Percentiles rank a stretch among this genome's conserved stretches.
Evolutionary conservation across 805 yeast species (phyloP).

Genomic region (Metschnikowia dekortorum): DNA sequence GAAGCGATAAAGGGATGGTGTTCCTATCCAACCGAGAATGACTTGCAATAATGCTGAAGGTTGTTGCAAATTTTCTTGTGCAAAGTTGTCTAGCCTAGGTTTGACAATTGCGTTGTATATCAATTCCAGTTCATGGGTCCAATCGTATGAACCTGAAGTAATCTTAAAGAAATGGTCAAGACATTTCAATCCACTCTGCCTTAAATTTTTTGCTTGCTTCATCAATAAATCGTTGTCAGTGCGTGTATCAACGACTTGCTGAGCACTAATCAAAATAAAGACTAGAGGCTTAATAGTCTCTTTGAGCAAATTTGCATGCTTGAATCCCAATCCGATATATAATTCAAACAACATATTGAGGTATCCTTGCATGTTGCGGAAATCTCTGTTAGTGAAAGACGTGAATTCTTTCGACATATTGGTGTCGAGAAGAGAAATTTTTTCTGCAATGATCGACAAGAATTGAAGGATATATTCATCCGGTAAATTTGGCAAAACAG

Average conservation of each 20-base stretch:
- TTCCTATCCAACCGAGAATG: constrained; percentile 51
- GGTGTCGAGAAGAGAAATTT: constrained; percentile 29
- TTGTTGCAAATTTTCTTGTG: constrained; percentile 74
- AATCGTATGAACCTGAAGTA: constrained; percentile 48
- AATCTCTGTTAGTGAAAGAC: constrained; percentile 14
- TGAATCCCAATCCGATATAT: constrained; percentile 55
- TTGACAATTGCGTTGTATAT: constrained; percentile 52
- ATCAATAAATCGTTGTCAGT: constrained; percentile 17
- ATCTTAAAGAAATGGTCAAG: constrained; percentile 52
- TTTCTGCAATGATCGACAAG: constrained; percentile 56
- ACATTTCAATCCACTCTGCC: constrained; percentile 66
- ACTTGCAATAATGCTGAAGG: constrained; percentile 73
- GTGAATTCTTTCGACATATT: constrained; percentile 4
- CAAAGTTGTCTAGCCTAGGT: constrained; percentile 67
- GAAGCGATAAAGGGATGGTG: constrained; percentile 43
- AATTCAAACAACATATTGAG: constrained; percentile 56
- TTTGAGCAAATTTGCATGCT: constrained; percentile 45
- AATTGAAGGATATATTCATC: constrained; percentile 54
- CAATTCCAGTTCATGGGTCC: constrained; percentile 46
- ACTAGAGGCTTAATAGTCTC: constrained; percentile 54
- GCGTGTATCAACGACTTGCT: constrained; percentile 31
- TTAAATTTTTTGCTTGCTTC: constrained; percentile 52
- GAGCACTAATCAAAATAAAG: constrained; percentile 52
- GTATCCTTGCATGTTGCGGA: constrained; percentile 61
- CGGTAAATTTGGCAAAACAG: constrained; percentile 54